Evolutionary conservation across 495 filamentous ascomycete genomes (phyloP).

Genomic region (Trypethelium eluteriae): DNA sequence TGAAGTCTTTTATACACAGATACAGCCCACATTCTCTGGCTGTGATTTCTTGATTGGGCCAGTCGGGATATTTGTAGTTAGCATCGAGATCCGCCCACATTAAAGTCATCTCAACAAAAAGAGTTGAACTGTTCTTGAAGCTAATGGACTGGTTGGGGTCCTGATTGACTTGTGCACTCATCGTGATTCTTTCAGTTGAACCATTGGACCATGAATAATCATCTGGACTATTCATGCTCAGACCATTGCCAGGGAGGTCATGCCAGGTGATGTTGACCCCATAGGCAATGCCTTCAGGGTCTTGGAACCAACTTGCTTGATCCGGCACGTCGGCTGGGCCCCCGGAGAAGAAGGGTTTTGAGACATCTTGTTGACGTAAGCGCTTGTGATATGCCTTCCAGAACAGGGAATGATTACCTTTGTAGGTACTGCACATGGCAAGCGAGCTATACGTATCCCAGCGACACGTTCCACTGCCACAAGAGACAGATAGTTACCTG

Average conservation of each 20-base stretch:
- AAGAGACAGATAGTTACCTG: background rate
- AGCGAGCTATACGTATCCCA: background rate
- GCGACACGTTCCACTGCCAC: background rate
- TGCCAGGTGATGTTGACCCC: background rate
- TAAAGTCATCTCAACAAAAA: background rate
- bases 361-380: background rate
- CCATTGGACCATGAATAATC: background rate
- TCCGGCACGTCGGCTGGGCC: background rate
- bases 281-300: background rate
- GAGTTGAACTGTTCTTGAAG: background rate
- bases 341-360: background rate
- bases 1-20: background rate
- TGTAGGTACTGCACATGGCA: background rate
- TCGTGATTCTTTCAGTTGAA: conserved; percentile 2
- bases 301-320: conserved; percentile 8
- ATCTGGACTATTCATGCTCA: background rate
- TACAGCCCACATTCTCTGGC: background rate
- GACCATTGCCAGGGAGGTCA: background rate
- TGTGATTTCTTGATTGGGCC: background rate
- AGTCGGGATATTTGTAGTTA: conserved; percentile 1
- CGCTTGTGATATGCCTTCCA: background rate
- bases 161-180: background rate
- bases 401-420: background rate
- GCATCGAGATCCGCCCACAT: background rate
- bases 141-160: background rate